Base-by-base conservation (phyloP, 768 basidiomycete genomes). In the Podaxis carcinomalis region DNA sequence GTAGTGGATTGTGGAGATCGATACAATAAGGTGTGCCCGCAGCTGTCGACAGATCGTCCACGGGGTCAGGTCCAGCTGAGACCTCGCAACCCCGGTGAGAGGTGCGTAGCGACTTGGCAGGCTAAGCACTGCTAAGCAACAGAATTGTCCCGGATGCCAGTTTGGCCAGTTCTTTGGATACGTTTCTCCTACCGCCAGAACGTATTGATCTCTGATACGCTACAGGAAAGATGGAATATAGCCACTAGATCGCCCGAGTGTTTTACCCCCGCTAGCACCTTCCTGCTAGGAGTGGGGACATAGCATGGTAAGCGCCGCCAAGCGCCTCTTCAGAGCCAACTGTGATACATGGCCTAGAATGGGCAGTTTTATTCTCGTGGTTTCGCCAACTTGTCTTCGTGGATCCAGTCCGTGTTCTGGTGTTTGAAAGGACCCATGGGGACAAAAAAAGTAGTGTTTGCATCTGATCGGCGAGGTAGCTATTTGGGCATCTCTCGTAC, bases 201-300 rank as follows among this genome's bases (percentile, higher is more conserved):
- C 2, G 77, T 73, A 23, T 78, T 76, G 10, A 74, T 64, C 23
- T 67, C 50, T 3, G 75, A 69, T 54, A 83, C 67, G 5, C 77
- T 77, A 44, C 90, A 74, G 39, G 80, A 72, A 10, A 73, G 71
- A 13, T 73, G 75, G 3, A 91, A 74, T 2, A 92, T 75, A 63
- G 75, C 77, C 80, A 80, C 85, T 87, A 92, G 21, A 84, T 66
- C 7, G 67, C 62, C 42, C 80, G 75, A 28, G 80, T 72, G 39
- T 81, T 89, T 89, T 27, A 56, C 61, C 16, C 27, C 67, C 64
- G 5, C 78, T 76, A 10, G 77, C 71, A 16, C 63, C 65, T 89
- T 88, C 64, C 92, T 90, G 3, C 86, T 86, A 5, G 90, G 66
- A 5, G 92, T 83, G 1, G 93, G 69, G 93, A 90, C 2, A 81